Evolutionary conservation across 768 basidiomycete species (phyloP), one percentile per base, ranked within the genome.

Genomic region (Phlebiopsis flavidoalba): DNA sequence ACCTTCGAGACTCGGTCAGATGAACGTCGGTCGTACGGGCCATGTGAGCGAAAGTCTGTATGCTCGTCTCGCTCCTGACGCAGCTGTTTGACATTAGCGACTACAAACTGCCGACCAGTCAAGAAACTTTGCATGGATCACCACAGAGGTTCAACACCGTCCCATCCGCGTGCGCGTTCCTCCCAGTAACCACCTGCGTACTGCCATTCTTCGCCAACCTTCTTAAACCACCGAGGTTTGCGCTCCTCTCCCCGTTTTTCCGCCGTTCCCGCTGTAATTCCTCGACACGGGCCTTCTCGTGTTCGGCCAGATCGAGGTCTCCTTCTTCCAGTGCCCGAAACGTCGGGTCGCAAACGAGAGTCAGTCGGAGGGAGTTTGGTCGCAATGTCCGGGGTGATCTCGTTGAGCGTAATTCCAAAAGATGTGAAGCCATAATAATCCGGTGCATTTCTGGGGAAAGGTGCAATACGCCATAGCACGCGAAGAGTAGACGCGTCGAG

Each of bases 151-250:
- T 78, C 73, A 49, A 83, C 72, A 50, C 73, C 77, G 66, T 83
- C 84, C 89, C 89, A 93, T 46, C 83, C 80, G 51, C 74, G 78
- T 55, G 78, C 77, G 64, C 88, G 80, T 36, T 82, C 79, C 66
- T 94, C 91, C 92, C 92, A 94, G 69, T 94, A 94, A 15, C 87
- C 89, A 43, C 93, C 91, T 21, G 65, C 71, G 68, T 93, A 94
- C 49, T 79, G 70, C 90, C 89, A 94, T 62, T 89, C 87, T 48
- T 88, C 87, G 2, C 77, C 79, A 36, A 78, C 80, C 67, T 82
- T 81, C 68, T 79, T 82, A 71, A 94, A 95, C 92, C 93, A 95
- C 47, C 80, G 77, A 21, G 92, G 89, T 58, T 75, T 69, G 55
- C 78, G 71, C 36, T 91, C 89, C 59, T 76, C 75, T 43, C 40